A percentile compares a stretch with the other conserved stretches of the same genome.
These are phyloP conservation scores for Cladosporium sp. DNA, from an alignment of 2,329 filamentous ascomycete genomes.

Conservation along the genomic window DNA sequence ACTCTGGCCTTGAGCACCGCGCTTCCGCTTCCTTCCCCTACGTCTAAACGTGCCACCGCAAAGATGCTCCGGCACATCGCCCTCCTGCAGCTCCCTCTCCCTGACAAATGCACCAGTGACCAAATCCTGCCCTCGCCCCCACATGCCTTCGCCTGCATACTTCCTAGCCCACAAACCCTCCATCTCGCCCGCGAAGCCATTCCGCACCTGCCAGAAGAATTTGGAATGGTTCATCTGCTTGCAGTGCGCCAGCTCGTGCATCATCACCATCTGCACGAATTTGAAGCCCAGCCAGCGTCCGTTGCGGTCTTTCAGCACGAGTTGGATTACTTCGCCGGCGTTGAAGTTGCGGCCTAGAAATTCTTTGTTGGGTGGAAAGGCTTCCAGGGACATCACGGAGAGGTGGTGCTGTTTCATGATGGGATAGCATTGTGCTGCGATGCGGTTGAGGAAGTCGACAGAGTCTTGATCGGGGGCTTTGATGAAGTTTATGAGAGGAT, in stretches of 20 bases:
- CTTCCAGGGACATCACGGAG: conserved; percentile 60
- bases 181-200: conserved; percentile 69
- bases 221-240: conserved; percentile 87
- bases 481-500: conserved; percentile 78
- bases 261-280: conserved; percentile 93
- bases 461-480: conserved; percentile 61
- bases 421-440: conserved; percentile 76
- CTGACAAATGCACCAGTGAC: conserved; percentile 59
- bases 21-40: conserved; percentile 46
- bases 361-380: conserved; percentile 75
- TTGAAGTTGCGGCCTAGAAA: conserved; percentile 91
- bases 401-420: conserved; percentile 46
- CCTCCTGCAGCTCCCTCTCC: conserved; percentile 53
- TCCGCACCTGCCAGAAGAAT: conserved; percentile 75
- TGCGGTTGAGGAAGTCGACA: conserved; percentile 68
- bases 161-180: conserved; percentile 62
- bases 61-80: conserved; percentile 53
- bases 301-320: conserved; percentile 68
- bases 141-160: conserved; percentile 79
- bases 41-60: conserved; percentile 78
- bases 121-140: conserved; percentile 68
- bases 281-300: conserved; percentile 71
- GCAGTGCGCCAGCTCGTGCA: conserved; percentile 85
- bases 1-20: conserved; percentile 50
- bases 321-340: conserved; percentile 78